These are phyloP conservation scores for Sporothrix humicola DNA, from an alignment of 2,329 filamentous ascomycete genomes.

Conservation along the genomic window DNA sequence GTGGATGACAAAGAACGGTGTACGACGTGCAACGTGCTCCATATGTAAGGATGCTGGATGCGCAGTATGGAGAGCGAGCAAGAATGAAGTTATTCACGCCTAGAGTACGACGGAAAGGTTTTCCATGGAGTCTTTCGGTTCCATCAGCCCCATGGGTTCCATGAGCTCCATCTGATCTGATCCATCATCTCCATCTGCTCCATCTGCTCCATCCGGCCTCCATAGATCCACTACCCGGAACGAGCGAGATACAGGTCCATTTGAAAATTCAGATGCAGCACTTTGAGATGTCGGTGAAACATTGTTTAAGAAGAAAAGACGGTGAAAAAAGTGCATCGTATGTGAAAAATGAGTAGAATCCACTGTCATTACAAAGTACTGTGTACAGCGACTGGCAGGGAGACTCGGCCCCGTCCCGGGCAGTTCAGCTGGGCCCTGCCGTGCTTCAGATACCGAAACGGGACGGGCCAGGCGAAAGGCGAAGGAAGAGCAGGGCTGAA, in stretches of 20 bases:
- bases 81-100: no score
- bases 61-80: background rate
- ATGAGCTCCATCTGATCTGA: no score
- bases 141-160: no score
- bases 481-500: background rate
- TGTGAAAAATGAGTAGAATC: background rate
- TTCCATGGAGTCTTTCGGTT: no score
- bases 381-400: no score
- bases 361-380: background rate
- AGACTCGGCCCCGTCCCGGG: background rate
- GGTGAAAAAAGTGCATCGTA: background rate
- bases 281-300: slow-evolving; percentile 17
- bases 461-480: background rate
- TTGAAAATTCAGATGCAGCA: no score
- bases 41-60: no score
- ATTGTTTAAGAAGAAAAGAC: slow-evolving; percentile 20
- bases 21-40: no score
- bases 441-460: slow-evolving; percentile 21
- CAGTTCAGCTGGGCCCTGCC: slow-evolving; percentile 11
- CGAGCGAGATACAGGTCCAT: slow-evolving; percentile 1
- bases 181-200: background rate
- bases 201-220: background rate
- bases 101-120: no score
- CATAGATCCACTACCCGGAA: slow-evolving; percentile 6
- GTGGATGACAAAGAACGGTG: background rate